Evolutionary conservation across 2,329 filamentous ascomycete species (phyloP).

Genomic region (Coleophoma eucalyptorum): DNA sequence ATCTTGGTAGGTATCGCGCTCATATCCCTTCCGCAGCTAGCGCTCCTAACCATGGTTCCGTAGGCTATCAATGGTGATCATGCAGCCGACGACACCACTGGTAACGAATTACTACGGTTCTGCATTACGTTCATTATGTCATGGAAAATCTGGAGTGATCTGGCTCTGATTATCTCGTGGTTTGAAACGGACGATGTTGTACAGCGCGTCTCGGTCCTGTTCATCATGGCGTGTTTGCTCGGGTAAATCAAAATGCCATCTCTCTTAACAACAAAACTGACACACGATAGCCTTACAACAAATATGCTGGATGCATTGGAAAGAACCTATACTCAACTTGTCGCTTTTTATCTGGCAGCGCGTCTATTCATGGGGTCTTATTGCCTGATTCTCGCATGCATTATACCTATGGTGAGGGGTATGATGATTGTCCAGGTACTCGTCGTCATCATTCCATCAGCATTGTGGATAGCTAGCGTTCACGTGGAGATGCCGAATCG

Average conservation of each 20-base stretch:
- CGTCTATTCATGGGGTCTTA: slow-evolving; percentile 49
- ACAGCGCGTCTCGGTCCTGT: slow-evolving; percentile 54
- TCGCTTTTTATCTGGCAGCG: slow-evolving; percentile 57
- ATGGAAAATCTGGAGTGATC: slow-evolving; percentile 58
- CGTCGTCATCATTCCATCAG: slow-evolving; percentile 40
- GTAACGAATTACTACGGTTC: slow-evolving; percentile 53
- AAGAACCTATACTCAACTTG: slow-evolving; percentile 53
- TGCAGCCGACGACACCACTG: slow-evolving; percentile 51
- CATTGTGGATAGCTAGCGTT: slow-evolving; percentile 57
- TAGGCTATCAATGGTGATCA: slow-evolving; percentile 56
- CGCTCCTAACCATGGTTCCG: too few relatives aligned
- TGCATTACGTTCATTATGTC: slow-evolving; percentile 58
- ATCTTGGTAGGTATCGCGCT: slow-evolving; percentile 38
- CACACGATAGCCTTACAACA: slow-evolving; percentile 45
- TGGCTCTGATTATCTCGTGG: slow-evolving; percentile 51
- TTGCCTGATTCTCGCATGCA: slow-evolving; percentile 38
- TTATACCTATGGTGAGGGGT: slow-evolving; percentile 54
- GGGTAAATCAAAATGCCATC: slow-evolving; percentile 32
- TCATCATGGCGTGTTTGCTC: slow-evolving; percentile 56
- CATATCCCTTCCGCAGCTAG: too few relatives aligned
- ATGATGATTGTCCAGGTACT: slow-evolving; percentile 48
- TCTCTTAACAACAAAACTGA: background rate
- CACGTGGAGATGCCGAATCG: slow-evolving; percentile 50
- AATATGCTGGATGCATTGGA: slow-evolving; percentile 57
- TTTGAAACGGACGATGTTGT: slow-evolving; percentile 60